Evolutionary conservation across 768 basidiomycete species (phyloP).

Genomic region (Pleurotus platypus): DNA sequence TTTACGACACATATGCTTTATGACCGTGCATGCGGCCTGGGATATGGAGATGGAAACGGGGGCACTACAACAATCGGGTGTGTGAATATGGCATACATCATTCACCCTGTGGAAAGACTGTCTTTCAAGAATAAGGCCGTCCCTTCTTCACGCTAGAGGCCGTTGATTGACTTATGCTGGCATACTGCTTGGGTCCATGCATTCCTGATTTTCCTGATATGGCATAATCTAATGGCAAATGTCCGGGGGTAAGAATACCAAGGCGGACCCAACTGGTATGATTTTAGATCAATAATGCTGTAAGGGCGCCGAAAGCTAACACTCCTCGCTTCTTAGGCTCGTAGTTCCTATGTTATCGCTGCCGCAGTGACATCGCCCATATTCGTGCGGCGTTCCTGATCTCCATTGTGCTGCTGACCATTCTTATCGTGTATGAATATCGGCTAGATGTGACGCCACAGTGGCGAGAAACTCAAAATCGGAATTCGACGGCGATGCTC

Average conservation of each 20-base stretch:
- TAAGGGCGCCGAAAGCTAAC: conserved; percentile 8
- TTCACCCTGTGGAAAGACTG: conserved; percentile 6
- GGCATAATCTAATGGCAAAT: conserved; percentile 5
- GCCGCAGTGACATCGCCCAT: conserved; percentile 2
- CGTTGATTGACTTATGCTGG: conserved; percentile 4
- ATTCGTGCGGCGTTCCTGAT: conserved; percentile 7
- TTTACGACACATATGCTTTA: too few species aligned
- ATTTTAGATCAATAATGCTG: conserved; percentile 6
- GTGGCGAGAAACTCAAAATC: conserved; percentile 7
- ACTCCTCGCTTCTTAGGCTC: conserved; percentile 7
- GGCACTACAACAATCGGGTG: conserved; percentile 2
- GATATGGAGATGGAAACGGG: neutral
- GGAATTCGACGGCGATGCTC: neutral
- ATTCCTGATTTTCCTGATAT: conserved; percentile 8
- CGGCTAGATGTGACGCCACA: conserved; percentile 6
- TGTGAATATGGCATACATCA: conserved; percentile 4
- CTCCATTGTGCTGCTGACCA: conserved; percentile 8
- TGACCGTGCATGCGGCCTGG: neutral
- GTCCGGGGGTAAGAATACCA: neutral
- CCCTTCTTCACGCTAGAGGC: conserved; percentile 4
- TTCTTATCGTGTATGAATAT: conserved; percentile 4
- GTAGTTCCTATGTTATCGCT: conserved; percentile 8
- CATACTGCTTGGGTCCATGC: conserved; percentile 1
- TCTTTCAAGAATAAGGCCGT: conserved; percentile 5
- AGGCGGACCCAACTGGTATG: conserved; percentile 5